Percentiles rank a stretch among this genome's conserved stretches.
Evolutionary conservation across 352 stramenopile species (phyloP).

Genomic region (Pythium oligandrum): DNA sequence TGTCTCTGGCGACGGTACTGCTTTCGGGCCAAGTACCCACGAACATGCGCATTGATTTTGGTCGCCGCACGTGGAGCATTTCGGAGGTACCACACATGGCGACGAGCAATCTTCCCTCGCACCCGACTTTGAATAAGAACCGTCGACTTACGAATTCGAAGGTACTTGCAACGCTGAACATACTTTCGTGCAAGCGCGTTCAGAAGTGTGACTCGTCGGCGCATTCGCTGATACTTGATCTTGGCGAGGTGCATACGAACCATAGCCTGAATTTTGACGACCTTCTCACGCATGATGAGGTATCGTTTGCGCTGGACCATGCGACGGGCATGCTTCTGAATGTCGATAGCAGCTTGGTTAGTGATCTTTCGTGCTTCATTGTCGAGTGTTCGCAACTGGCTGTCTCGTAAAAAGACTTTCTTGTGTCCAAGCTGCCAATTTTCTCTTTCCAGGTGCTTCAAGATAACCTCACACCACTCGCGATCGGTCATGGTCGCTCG

Average conservation of each 20-base stretch:
- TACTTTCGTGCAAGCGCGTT: slow-evolving; percentile 74
- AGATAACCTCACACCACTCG: slow-evolving; percentile 79
- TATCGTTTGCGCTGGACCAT: slow-evolving; percentile 71
- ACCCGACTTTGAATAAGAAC: slow-evolving; percentile 72
- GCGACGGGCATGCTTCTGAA: slow-evolving; percentile 73
- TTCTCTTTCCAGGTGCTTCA: slow-evolving; percentile 68
- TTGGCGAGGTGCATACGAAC: slow-evolving; percentile 68
- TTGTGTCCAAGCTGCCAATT: slow-evolving; percentile 89
- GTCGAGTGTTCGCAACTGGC: slow-evolving; percentile 75
- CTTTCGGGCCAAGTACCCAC: slow-evolving; percentile 60
- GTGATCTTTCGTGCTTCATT: slow-evolving; percentile 85
- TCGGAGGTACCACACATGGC: slow-evolving; percentile 65
- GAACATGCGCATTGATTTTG: slow-evolving; percentile 74
- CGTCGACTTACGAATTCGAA: slow-evolving; percentile 50
- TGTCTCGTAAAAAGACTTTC: slow-evolving; percentile 86
- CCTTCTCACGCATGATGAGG: slow-evolving; percentile 41
- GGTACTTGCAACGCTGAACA: slow-evolving; percentile 67
- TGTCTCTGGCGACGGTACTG: slow-evolving; percentile 62
- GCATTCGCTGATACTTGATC: slow-evolving; percentile 42
- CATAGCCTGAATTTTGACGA: slow-evolving; percentile 64
- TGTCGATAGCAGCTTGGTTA: slow-evolving; percentile 64
- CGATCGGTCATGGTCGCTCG: slow-evolving; percentile 56
- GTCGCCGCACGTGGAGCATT: slow-evolving; percentile 69
- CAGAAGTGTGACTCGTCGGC: slow-evolving; percentile 51
- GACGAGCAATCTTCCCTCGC: slow-evolving; percentile 67